A percentile compares a stretch with the other conserved stretches of the same genome.
phyloP scores from a whole-genome alignment of 2,329 filamentous ascomycete species.

The Incumbomyces lentus region DNA sequence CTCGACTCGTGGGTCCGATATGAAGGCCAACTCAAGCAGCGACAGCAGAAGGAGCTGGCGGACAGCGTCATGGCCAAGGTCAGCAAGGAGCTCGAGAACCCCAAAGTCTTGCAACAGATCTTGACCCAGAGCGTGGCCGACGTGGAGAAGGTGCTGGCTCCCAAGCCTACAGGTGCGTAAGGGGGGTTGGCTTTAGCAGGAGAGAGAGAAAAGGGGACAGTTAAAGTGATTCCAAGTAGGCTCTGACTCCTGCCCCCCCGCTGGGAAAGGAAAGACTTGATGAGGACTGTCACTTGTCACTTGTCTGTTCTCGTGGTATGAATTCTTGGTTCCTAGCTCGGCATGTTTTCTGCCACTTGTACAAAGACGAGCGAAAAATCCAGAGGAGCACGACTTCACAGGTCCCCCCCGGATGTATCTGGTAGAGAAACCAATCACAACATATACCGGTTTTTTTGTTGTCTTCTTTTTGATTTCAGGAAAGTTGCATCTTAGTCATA shows the following conservation, averaged over 20 bases:
- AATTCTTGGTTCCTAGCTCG: too few species aligned
- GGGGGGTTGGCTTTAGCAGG: background rate
- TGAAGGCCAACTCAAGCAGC: constrained; percentile 96
- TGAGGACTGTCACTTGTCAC: constrained; percentile 10
- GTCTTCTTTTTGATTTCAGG: background rate
- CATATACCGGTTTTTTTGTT: background rate
- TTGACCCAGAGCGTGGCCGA: constrained; percentile 92
- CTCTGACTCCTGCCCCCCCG: too few species aligned
- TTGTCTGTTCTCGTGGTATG: background rate
- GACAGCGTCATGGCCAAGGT: constrained; percentile 93
- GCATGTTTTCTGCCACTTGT: too few species aligned
- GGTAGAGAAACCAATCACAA: background rate
- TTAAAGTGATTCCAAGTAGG: too few species aligned
- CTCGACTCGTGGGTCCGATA: constrained; percentile 99
- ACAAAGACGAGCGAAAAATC: background rate
- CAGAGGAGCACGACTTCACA: background rate
- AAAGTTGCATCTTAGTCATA: too few species aligned
- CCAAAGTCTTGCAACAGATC: constrained; percentile 94
- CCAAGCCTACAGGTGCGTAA: constrained; percentile 13
- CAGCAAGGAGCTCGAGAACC: constrained; percentile 96
- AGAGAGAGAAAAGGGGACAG: background rate
- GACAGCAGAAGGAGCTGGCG: constrained; percentile 93
- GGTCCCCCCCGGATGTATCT: background rate
- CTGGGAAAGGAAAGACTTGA: too few species aligned
- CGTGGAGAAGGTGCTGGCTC: constrained; percentile 55